phyloP scores from a whole-genome alignment of 2,329 filamentous ascomycete genomes.

The Chrysosporium queenslandicum region DNA sequence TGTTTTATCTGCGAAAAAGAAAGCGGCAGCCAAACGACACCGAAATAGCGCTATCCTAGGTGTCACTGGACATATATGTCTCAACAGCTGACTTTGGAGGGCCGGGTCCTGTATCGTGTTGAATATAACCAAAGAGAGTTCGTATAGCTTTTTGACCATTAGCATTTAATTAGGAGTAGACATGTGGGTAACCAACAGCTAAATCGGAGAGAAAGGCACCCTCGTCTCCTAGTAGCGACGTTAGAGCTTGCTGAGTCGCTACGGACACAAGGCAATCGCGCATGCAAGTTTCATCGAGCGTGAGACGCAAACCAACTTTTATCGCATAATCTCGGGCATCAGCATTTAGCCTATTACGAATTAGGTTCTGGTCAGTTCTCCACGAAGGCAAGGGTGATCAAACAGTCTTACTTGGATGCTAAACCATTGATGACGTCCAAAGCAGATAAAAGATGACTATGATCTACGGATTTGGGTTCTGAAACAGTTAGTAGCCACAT shows the following conservation, averaged over 20 bases:
- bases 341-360: slow-evolving; percentile 25
- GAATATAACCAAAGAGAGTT: slow-evolving; percentile 23
- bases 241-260: slow-evolving; percentile 29
- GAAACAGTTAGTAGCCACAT: background rate
- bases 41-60: slow-evolving; percentile 32
- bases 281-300: slow-evolving; percentile 29
- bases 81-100: slow-evolving; percentile 34
- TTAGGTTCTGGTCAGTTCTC: background rate
- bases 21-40: slow-evolving; percentile 32
- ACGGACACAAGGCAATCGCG: slow-evolving; percentile 24
- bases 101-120: slow-evolving; percentile 30
- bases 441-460: slow-evolving; percentile 26
- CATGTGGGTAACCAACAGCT: slow-evolving; percentile 10
- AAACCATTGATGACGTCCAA: slow-evolving; percentile 27
- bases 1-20: slow-evolving; percentile 25
- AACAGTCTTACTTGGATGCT: slow-evolving; percentile 23
- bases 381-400: background rate
- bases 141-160: slow-evolving; percentile 23
- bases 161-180: background rate
- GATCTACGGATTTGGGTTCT: slow-evolving; percentile 16
- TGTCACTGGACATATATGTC: slow-evolving; percentile 32
- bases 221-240: slow-evolving; percentile 20
- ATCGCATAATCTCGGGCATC: slow-evolving; percentile 27
- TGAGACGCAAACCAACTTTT: slow-evolving; percentile 30
- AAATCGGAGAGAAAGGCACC: background rate